phyloP scores from a whole-genome alignment of 441 rosid species.

The Bruguiera hainesii region DNA sequence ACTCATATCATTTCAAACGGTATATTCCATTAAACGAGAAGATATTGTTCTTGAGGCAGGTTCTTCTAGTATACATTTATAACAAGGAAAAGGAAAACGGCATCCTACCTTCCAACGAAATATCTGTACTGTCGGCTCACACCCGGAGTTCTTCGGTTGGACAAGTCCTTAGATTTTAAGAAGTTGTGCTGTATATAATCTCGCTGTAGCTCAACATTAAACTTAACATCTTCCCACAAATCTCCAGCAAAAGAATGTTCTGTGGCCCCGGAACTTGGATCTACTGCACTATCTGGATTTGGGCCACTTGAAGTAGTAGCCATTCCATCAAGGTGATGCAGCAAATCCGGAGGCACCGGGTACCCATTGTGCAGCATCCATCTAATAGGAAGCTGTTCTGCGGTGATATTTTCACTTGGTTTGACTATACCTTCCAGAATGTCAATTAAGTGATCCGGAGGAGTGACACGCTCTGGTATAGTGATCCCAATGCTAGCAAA shows the following conservation, averaged over 20 bases:
- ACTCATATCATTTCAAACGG: background rate
- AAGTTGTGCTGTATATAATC: constrained; percentile 55
- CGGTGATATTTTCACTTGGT: constrained; percentile 35
- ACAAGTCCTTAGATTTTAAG: constrained; percentile 53
- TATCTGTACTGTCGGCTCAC: constrained; percentile 59
- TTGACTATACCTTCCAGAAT: constrained; percentile 74
- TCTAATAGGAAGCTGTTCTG: constrained; percentile 69
- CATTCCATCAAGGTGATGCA: constrained; percentile 33
- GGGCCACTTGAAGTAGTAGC: constrained; percentile 25
- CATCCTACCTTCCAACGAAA: constrained; percentile 71
- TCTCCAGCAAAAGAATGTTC: constrained; percentile 67
- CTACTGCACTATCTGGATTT: constrained; percentile 15
- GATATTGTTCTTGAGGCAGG: background rate
- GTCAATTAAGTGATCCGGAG: constrained; percentile 93
- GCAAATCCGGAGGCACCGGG: constrained; percentile 69
- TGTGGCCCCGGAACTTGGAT: constrained; percentile 16
- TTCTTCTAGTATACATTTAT: background rate
- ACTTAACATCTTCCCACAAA: constrained; percentile 60
- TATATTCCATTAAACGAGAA: background rate
- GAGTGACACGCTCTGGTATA: constrained; percentile 86
- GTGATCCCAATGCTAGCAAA: constrained; percentile 67
- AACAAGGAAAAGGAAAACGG: background rate
- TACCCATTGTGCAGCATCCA: constrained; percentile 95
- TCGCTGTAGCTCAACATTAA: constrained; percentile 45
- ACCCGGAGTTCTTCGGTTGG: constrained; percentile 67